Conservation (phyloP, 805 yeast genomes). For the Monosporozyma servazzii region DNA sequence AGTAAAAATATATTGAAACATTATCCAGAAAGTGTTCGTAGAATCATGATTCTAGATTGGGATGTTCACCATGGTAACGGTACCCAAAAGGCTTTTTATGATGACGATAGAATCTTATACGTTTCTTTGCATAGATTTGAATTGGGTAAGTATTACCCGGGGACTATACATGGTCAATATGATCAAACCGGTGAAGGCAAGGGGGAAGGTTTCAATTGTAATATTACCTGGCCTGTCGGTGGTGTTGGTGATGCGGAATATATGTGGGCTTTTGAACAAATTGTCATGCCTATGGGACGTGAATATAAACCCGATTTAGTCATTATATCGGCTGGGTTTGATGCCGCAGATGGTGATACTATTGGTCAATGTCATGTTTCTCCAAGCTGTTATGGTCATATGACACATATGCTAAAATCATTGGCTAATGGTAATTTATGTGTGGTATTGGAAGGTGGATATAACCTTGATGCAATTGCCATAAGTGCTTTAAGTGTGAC, state of each 20-base stretch:
- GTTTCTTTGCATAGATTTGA: slow-evolving; percentile 90
- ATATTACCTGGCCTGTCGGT: slow-evolving; percentile 86
- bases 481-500: slow-evolving; percentile 87
- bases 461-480: slow-evolving; percentile 84
- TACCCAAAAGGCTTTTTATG: slow-evolving; percentile 83
- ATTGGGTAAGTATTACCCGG: slow-evolving; percentile 87
- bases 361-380: slow-evolving; percentile 95
- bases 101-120: slow-evolving; percentile 85
- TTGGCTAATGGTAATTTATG: slow-evolving; percentile 83
- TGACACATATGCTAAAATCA: slow-evolving; percentile 86
- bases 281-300: slow-evolving; percentile 77
- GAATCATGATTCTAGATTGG: slow-evolving; percentile 87
- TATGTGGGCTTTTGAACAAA: slow-evolving; percentile 77
- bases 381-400: slow-evolving; percentile 92
- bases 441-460: slow-evolving; percentile 93
- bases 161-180: slow-evolving; percentile 75
- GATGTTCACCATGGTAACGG: slow-evolving; percentile 99
- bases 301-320: slow-evolving; percentile 92
- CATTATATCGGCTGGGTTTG: slow-evolving; percentile 91
- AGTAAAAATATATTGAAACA: slow-evolving; percentile 72
- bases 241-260: slow-evolving; percentile 97
- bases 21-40: slow-evolving; percentile 82
- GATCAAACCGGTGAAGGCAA: slow-evolving; percentile 75
- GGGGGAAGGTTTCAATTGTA: slow-evolving; percentile 82
- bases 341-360: slow-evolving; percentile 97